Base-by-base conservation (phyloP, 129 eudicot genomes). In the Glebionis coronaria region DNA sequence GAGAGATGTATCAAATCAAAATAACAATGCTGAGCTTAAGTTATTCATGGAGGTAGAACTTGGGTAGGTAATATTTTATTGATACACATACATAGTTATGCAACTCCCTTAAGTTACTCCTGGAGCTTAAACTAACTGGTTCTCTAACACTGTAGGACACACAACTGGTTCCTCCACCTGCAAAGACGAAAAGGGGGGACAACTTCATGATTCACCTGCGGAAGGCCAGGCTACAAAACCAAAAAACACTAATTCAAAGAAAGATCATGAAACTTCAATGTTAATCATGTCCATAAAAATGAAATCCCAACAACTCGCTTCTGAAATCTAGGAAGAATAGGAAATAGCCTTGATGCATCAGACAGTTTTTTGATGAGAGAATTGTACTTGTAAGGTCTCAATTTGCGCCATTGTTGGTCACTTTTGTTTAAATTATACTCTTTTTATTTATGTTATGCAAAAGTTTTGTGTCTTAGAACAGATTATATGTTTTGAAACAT, bases 31-130 rank as follows among this genome's bases (percentile, higher is more conserved):
- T 9, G 98, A 92, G 73, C 85, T 92, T n/a, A 92, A 88, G 68
- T 79, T 92, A 76, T 92, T 88, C 70, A 51, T 92, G 70, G 98
- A 92, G 81, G 88, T 92, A 4, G 96, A 85, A 70, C 46, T 67
- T 51, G 95, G 95, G 47, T 65, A 49, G 96, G 98, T 92, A 76
- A 63, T 50, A 19, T 74, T 23, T 25, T 25, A 53, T 63, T 10
- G 2, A 21, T 50, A 29, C n/a, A 7, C 44, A 28, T 63, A 14
- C 72, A 45, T 56, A 68, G n/a, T n/a, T n/a, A n/a, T n/a, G n/a
- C n/a, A n/a, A n/a, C n/a, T n/a, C n/a, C n/a, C n/a, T n/a, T n/a
- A n/a, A n/a, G n/a, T n/a, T n/a, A n/a, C n/a, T n/a, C n/a, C n/a
- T n/a, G n/a, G n/a, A n/a, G n/a, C n/a, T n/a, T n/a, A n/a, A n/a